A percentile compares a stretch with the other conserved stretches of the same genome.
These are phyloP conservation scores for Phytophthora pseudosyringae DNA, from an alignment of 352 stramenopile species.

Conservation along the genomic window DNA sequence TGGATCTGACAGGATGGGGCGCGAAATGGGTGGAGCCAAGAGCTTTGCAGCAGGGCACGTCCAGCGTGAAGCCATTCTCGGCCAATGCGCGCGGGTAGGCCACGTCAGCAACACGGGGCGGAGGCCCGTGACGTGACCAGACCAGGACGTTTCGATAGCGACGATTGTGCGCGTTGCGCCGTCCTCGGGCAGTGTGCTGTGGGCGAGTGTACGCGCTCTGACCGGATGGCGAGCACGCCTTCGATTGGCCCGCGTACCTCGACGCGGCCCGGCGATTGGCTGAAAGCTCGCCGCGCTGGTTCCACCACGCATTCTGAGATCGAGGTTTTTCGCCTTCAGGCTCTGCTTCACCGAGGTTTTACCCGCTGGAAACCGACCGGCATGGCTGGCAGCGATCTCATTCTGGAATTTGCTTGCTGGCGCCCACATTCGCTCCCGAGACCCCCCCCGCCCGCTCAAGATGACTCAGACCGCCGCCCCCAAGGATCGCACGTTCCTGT, in stretches of 20 bases:
- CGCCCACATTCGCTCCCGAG: conserved; percentile 19
- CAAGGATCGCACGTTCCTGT: conserved; percentile 91
- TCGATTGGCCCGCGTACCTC: conserved; percentile 7
- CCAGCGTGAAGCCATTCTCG: conserved; percentile 16
- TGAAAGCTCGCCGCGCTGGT: conserved; percentile 26
- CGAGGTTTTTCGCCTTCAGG: conserved; percentile 34
- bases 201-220: conserved; percentile 8
- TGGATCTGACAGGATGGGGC: conserved; percentile 15
- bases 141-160: too few species aligned
- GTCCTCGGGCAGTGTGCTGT: too few species aligned
- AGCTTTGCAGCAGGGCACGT: conserved; percentile 6
- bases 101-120: neutral
- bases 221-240: neutral
- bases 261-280: conserved; percentile 28
- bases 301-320: conserved; percentile 24
- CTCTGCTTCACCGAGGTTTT: conserved; percentile 40
- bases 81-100: neutral
- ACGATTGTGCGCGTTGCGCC: neutral
- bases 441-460: conserved; percentile 19
- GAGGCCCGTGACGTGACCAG: too few species aligned
- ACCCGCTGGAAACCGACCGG: conserved; percentile 10
- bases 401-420: conserved; percentile 63
- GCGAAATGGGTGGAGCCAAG: conserved; percentile 29
- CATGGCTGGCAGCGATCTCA: conserved; percentile 29
- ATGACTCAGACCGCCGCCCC: conserved; percentile 68